A percentile compares a stretch with the other conserved stretches of the same genome.
Evolutionary conservation across 495 filamentous ascomycete genomes (phyloP).

Genomic region (Sabuloglossum arenarium): DNA sequence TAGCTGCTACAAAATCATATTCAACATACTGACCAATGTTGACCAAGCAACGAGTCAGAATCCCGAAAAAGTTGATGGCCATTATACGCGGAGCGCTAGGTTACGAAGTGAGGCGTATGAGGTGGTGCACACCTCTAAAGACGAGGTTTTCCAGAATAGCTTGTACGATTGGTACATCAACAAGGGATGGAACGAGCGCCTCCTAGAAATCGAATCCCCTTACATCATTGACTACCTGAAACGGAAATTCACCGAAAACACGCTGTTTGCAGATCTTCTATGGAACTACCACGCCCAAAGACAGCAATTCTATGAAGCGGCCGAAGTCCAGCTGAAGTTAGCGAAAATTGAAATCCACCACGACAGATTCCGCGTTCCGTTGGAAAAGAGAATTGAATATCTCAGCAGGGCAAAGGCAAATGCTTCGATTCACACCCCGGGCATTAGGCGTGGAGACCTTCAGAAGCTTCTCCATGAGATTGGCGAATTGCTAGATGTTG

Average conservation of each 20-base stretch:
- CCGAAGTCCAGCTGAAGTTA: constrained; percentile 62
- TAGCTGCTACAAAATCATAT: constrained; percentile 65
- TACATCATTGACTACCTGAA: constrained; percentile 76
- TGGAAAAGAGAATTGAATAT: constrained; percentile 71
- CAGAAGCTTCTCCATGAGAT: constrained; percentile 65
- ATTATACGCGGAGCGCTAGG: constrained; percentile 47
- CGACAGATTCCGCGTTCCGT: constrained; percentile 35
- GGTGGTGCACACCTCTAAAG: constrained; percentile 62
- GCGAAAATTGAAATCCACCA: constrained; percentile 39
- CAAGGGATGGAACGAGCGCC: constrained; percentile 59
- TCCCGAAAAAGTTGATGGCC: constrained; percentile 57
- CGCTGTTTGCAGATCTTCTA: constrained; percentile 70
- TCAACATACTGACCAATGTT: constrained; percentile 51
- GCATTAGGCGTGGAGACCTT: constrained; percentile 49
- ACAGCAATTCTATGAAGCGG: constrained; percentile 62
- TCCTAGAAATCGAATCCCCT: constrained; percentile 62
- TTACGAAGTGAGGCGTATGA: constrained; percentile 71
- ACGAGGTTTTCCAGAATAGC: constrained; percentile 84
- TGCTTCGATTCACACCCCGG: constrained; percentile 50
- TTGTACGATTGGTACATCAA: constrained; percentile 93
- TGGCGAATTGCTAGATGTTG: constrained; percentile 72
- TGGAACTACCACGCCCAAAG: constrained; percentile 75
- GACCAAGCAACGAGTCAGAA: constrained; percentile 43
- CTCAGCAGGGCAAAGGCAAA: constrained; percentile 75
- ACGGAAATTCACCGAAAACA: constrained; percentile 41